phyloP scores from a whole-genome alignment of 257 asterid genomes.

The Primulina huaijiensis region DNA sequence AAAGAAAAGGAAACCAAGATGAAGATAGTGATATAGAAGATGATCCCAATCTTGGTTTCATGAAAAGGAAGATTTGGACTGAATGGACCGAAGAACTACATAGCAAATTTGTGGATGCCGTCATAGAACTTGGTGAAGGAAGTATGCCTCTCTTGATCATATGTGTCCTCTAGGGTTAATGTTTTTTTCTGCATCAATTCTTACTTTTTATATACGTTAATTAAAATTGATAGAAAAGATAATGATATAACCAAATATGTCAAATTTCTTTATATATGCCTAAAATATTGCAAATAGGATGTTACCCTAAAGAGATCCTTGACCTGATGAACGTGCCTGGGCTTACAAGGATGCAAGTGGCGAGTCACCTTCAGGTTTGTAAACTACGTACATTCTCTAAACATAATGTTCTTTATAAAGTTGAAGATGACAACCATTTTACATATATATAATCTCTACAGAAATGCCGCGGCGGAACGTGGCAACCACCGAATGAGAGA shows the following conservation, averaged over 20 bases:
- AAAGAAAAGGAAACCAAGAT: neutral
- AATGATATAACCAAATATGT: no score
- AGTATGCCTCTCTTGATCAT: constrained; percentile 15
- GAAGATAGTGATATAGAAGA: neutral
- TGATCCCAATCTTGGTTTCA: neutral
- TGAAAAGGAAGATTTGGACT: constrained; percentile 22
- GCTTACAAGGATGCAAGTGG: constrained; percentile 41
- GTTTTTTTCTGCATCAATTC: neutral
- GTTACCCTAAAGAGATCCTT: constrained; percentile 34
- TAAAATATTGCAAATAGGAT: constrained; percentile 26
- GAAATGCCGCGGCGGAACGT: constrained; percentile 32
- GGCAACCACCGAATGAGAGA: constrained; percentile 14
- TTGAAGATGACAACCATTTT: neutral
- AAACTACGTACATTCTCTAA: neutral
- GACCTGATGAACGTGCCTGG: constrained; percentile 39
- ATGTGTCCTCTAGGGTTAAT: neutral
- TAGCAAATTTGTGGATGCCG: constrained; percentile 26
- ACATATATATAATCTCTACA: neutral
- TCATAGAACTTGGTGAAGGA: constrained; percentile 33
- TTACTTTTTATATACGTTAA: no score
- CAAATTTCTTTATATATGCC: neutral
- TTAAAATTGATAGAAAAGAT: no score
- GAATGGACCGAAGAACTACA: constrained; percentile 43
- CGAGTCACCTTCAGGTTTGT: constrained; percentile 40
- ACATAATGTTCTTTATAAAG: neutral